phyloP scores from a whole-genome alignment of 1,139 yeast genomes.

The Wickerhamomyces sp. region DNA sequence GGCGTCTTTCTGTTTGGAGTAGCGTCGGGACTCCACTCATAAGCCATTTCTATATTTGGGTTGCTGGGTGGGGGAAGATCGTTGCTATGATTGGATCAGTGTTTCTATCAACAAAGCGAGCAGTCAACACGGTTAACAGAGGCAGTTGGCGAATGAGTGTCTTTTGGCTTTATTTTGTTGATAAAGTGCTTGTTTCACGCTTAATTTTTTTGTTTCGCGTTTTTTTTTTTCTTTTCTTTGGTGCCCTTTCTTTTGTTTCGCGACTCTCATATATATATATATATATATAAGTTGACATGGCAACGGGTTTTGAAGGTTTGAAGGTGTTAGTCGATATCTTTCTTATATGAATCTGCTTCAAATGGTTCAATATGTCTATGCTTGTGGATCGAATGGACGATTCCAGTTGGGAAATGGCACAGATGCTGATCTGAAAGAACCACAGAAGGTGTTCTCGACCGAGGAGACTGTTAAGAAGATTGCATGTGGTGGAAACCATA shows the following conservation, averaged over 20 bases:
- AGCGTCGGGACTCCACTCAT: constrained; percentile 1
- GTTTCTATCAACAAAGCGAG: too few relatives aligned
- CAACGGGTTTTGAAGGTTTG: not conserved
- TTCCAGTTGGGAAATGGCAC: constrained; percentile 69
- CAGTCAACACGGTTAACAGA: too few relatives aligned
- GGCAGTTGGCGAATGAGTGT: too few relatives aligned
- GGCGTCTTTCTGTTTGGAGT: constrained; percentile 1
- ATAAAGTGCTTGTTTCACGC: too few relatives aligned
- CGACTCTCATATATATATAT: too few relatives aligned
- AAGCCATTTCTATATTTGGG: not conserved
- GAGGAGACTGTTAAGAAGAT: constrained; percentile 35
- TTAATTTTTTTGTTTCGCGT: not conserved
- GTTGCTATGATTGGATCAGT: too few relatives aligned
- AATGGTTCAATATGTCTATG: constrained; percentile 31
- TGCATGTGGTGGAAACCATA: constrained; percentile 86
- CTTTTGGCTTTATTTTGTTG: too few relatives aligned
- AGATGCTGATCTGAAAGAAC: constrained; percentile 44
- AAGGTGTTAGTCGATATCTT: not conserved
- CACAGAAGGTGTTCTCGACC: constrained; percentile 23
- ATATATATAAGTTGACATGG: too few relatives aligned
- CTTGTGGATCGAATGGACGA: constrained; percentile 83
- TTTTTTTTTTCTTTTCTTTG: not conserved
- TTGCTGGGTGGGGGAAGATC: too few relatives aligned
- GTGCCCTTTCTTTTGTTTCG: not conserved
- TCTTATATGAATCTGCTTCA: not conserved